Evolutionary conservation across 1,284 basidiomycete species (phyloP).

Genomic region (Apiotrichum gracile): DNA sequence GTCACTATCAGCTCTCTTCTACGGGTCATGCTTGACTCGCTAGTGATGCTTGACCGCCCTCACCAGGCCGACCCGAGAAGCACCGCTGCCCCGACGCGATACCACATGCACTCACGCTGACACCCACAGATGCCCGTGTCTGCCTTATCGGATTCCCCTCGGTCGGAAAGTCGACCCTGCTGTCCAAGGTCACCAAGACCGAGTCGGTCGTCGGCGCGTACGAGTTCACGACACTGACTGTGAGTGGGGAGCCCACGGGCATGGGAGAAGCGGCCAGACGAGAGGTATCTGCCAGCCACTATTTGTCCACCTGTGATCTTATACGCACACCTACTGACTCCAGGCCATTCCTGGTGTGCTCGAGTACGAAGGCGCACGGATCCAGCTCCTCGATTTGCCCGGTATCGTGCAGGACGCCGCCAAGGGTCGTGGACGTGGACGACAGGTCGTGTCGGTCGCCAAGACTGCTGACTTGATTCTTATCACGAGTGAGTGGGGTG

Average conservation of each 20-base stretch:
- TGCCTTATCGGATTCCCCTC: constrained; percentile 92
- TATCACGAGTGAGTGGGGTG: constrained; percentile 73
- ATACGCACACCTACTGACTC: not conserved
- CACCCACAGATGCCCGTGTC: constrained; percentile 68
- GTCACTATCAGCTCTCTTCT: too few species aligned
- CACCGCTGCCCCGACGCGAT: too few species aligned
- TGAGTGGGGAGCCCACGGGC: too few species aligned
- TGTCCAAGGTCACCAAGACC: constrained; percentile 88
- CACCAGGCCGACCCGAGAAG: too few species aligned
- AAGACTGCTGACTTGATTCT: constrained; percentile 95
- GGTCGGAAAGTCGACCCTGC: constrained; percentile 89
- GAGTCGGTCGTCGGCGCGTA: constrained; percentile 84
- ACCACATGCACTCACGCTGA: too few species aligned
- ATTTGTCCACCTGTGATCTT: too few species aligned
- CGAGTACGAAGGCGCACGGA: constrained; percentile 85
- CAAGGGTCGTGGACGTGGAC: constrained; percentile 82
- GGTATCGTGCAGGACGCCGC: constrained; percentile 97
- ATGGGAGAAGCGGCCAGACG: too few species aligned
- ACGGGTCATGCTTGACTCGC: too few species aligned
- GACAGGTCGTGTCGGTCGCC: constrained; percentile 87
- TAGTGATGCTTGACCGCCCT: too few species aligned
- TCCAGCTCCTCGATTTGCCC: constrained; percentile 90
- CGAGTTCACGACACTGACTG: constrained; percentile 90
- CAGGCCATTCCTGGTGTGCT: constrained; percentile 91
- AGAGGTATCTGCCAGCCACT: too few species aligned